Base-by-base conservation (phyloP, 2,329 filamentous ascomycete genomes). In the Penicillium sp. region DNA sequence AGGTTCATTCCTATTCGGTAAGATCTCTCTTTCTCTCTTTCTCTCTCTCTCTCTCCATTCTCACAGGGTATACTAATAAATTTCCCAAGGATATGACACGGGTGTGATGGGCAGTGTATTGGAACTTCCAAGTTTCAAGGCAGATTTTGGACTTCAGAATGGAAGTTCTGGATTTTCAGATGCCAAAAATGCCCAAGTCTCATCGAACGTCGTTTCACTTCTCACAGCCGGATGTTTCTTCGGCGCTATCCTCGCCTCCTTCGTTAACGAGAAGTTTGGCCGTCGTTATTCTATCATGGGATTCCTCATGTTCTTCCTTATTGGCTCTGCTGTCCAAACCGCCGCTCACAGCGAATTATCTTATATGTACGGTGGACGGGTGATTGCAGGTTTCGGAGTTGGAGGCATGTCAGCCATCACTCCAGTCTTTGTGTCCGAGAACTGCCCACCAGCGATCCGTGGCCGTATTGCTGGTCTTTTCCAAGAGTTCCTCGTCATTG, bases 391-490 rank as follows among this genome's bases (percentile, higher is more conserved):
- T 16, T 33, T 45, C 28, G 42, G 42, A 22, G 4, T 45, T 8
- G 42, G 42, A 33, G 42, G 42, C 17, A 45, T 45, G 42, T 45
- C 42, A 22, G 42, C 42, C 5, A 33, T 45, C 28, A 45, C 42
- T 22, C 42, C 42, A 22, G 28, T 45, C 28, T 45, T 45, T 9
- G 42, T 45, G 11, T 45, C 42, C 1, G 42, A 45, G 28, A 45
- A 45, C 28, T 45, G 28, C 1, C 83, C 82, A 3, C 77, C 80
- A 17, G 77, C 78, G 30, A 84, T 83, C 57, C 80, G 83, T 40
- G 83, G 83, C 16, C 79, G 81, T 49, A 70, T 85, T 0, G 82
- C 82, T 2, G 83, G 83, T 49, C 80, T 84, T 57, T 85, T 83
- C 62, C 82, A 85, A 58, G 77, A 84, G 6, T 81, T 83, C 62